A percentile compares a stretch with the other conserved stretches of the same genome.
These are phyloP conservation scores for Allium sativum DNA, from an alignment of 106 monocot species.

Conservation along the genomic window DNA sequence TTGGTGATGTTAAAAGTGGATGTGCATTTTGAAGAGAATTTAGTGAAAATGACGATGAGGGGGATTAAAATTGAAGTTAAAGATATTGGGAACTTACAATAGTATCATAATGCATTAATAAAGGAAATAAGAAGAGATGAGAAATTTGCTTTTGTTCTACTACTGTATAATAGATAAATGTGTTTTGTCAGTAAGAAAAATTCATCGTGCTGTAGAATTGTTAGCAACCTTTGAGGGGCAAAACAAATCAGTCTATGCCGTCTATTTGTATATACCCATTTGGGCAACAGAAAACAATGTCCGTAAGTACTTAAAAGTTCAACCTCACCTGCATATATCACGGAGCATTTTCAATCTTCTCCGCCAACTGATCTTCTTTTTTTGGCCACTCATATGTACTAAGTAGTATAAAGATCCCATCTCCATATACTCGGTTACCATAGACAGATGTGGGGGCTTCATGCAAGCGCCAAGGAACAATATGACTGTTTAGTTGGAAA, in stretches of 20 bases:
- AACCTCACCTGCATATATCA: conserved; percentile 11
- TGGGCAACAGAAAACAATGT: neutral
- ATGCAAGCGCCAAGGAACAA: conserved; percentile 90
- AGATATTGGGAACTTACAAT: no score
- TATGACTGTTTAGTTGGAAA: conserved; percentile 44
- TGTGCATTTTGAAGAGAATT: no score
- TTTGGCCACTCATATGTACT: conserved; percentile 18
- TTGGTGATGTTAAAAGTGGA: no score
- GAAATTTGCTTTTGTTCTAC: no score
- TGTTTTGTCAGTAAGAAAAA: no score
- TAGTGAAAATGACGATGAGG: no score
- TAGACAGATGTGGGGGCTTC: conserved; percentile 81
- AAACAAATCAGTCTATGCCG: neutral
- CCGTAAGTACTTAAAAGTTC: neutral
- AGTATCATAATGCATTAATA: no score
- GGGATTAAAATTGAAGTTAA: no score
- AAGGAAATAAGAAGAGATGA: no score
- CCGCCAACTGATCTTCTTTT: conserved; percentile 12
- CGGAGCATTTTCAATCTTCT: conserved; percentile 18
- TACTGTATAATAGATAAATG: no score
- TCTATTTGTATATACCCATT: neutral
- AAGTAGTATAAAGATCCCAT: conserved; percentile 90
- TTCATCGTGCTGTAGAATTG: no score
- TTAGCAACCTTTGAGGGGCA: neutral
- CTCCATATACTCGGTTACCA: conserved; percentile 95